Conservation (phyloP, 768 basidiomycete species). For the Nevesoporus exiguus region DNA sequence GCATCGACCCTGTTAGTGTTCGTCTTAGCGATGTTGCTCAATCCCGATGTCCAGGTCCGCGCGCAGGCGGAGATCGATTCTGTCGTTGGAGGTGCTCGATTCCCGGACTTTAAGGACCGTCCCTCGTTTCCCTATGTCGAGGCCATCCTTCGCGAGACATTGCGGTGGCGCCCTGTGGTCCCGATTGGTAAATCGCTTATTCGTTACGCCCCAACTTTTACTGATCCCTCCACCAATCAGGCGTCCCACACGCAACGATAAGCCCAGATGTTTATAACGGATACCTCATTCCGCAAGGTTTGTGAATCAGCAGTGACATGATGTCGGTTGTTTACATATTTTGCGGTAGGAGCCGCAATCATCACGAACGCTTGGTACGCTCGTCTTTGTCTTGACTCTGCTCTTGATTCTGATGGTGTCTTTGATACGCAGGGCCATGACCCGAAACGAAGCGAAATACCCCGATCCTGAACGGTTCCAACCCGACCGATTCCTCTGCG, state of each 20-base stretch:
- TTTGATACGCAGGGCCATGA: conserved; percentile 26
- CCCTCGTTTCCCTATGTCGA: conserved; percentile 25
- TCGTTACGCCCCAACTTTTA: not conserved
- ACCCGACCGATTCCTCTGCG: conserved; percentile 35
- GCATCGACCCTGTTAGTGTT: conserved; percentile 31
- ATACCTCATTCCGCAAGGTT: conserved; percentile 56
- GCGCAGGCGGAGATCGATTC: conserved; percentile 38
- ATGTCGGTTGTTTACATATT: not conserved
- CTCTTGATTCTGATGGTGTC: not conserved
- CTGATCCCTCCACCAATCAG: conserved; percentile 11
- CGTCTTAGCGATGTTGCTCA: conserved; percentile 35
- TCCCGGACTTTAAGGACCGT: conserved; percentile 32
- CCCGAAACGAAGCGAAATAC: conserved; percentile 35
- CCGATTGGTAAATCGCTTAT: conserved; percentile 29
- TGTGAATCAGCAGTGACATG: not conserved
- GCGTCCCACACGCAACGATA: conserved; percentile 34
- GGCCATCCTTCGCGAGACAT: conserved; percentile 32
- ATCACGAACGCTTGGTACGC: conserved; percentile 28
- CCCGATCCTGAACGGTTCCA: conserved; percentile 32
- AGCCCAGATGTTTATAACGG: conserved; percentile 42
- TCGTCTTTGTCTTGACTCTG: not conserved
- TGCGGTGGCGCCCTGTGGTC: conserved; percentile 35
- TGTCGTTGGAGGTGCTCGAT: conserved; percentile 28
- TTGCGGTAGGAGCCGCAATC: conserved; percentile 24
- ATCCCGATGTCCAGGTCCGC: conserved; percentile 36